Evolutionary conservation across 345 rosid genomes (phyloP).

Genomic region (Clausena lansium): DNA sequence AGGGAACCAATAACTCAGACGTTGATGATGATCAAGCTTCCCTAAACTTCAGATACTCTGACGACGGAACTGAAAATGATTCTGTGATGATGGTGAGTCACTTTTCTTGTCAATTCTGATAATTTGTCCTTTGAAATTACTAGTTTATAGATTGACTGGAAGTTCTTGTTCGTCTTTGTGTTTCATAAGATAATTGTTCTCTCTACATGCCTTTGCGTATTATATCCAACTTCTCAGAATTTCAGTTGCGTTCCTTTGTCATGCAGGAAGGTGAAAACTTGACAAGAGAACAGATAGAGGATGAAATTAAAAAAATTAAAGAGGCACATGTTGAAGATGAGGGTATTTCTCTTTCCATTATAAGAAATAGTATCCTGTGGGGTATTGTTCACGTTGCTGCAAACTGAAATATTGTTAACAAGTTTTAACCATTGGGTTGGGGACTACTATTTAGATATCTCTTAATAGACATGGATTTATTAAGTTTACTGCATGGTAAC

Average conservation of each 20-base stretch:
- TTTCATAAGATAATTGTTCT: not conserved
- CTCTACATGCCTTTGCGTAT: not conserved
- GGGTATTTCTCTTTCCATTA: slow-evolving; percentile 42
- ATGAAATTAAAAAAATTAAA: slow-evolving; percentile 73
- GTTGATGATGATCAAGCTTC: slow-evolving; percentile 67
- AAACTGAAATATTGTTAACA: not conserved
- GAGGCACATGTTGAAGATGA: slow-evolving; percentile 91
- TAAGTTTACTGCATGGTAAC: not conserved
- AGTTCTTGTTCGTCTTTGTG: not conserved
- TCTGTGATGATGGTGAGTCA: slow-evolving; percentile 73
- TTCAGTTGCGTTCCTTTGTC: slow-evolving; percentile 3
- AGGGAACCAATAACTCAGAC: slow-evolving; percentile 32
- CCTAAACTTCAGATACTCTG: slow-evolving; percentile 53
- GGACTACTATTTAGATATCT: not conserved
- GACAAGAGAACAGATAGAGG: slow-evolving; percentile 81
- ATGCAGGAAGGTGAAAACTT: slow-evolving; percentile 78
- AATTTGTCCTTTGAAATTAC: not conserved
- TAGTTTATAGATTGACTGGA: not conserved
- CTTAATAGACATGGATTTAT: not conserved
- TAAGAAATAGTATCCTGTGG: not conserved
- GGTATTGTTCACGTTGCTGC: not conserved
- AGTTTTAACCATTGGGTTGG: not conserved
- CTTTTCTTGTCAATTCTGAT: slow-evolving; percentile 14
- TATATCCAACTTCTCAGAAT: slow-evolving; percentile 1
- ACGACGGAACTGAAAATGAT: slow-evolving; percentile 78